These are phyloP conservation scores for Fusarium albidum DNA, from an alignment of 2,329 filamentous ascomycete genomes.

Conservation along the genomic window DNA sequence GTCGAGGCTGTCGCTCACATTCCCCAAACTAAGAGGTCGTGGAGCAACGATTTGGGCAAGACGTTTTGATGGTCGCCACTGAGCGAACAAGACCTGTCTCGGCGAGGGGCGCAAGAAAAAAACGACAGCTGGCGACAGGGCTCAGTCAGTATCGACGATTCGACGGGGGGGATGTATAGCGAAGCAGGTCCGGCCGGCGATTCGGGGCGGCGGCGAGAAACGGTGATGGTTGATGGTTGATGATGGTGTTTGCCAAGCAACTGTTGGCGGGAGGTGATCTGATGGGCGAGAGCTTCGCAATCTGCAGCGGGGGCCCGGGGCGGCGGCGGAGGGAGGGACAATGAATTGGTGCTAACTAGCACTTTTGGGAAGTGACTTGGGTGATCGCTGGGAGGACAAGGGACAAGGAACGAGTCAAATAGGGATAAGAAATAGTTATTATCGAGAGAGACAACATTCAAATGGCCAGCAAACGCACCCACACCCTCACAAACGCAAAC, in stretches of 20 bases:
- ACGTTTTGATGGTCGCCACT: constrained; percentile 16
- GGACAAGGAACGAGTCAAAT: constrained; percentile 6
- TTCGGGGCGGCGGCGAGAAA: background rate
- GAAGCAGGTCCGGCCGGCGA: background rate
- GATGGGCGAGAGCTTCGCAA: constrained; percentile 34
- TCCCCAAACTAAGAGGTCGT: constrained; percentile 28
- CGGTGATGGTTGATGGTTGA: constrained; percentile 8
- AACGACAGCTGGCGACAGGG: constrained; percentile 6
- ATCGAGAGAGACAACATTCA: background rate
- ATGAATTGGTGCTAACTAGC: constrained; percentile 27
- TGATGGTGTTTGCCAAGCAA: constrained; percentile 16
- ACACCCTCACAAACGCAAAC: constrained; percentile 6
- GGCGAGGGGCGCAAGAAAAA: constrained; percentile 18
- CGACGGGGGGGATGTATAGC: background rate
- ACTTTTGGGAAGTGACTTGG: constrained; percentile 25
- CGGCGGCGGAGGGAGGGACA: constrained; percentile 5
- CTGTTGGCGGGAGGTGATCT: constrained; percentile 25
- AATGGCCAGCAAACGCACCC: constrained; percentile 2
- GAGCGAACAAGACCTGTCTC: constrained; percentile 9
- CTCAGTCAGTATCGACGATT: too few species aligned
- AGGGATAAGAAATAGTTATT: background rate
- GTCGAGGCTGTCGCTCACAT: constrained; percentile 35
- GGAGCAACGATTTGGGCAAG: constrained; percentile 30
- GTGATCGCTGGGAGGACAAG: constrained; percentile 15
- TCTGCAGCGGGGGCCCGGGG: constrained; percentile 21